A percentile compares a stretch with the other conserved stretches of the same genome.
phyloP scores from a whole-genome alignment of 2,329 filamentous ascomycete genomes.

The Plenodomus lindquistii region DNA sequence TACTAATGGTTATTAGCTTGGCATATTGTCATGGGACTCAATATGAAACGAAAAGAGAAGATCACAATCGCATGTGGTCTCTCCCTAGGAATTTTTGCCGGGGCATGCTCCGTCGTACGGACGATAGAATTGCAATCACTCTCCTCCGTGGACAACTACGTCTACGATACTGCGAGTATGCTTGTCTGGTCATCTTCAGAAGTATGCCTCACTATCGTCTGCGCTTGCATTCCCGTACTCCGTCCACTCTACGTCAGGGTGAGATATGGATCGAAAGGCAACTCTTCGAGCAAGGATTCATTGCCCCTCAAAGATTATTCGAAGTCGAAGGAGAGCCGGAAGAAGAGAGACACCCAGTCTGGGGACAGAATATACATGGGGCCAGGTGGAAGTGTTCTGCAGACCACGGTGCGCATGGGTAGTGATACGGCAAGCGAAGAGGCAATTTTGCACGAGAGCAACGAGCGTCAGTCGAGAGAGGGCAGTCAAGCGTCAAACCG shows the following conservation, averaged over 20 bases:
- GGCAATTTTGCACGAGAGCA: too few relatives aligned
- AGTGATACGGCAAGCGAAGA: constrained; percentile 33
- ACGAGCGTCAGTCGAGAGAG: too few relatives aligned
- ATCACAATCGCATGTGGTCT: constrained; percentile 37
- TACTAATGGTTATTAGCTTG: constrained; percentile 21
- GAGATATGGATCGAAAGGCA: constrained; percentile 22
- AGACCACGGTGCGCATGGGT: constrained; percentile 24
- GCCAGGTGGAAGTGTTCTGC: constrained; percentile 16
- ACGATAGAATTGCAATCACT: constrained; percentile 35
- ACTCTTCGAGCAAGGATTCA: constrained; percentile 18
- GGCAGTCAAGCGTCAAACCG: too few relatives aligned
- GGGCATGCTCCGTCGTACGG: constrained; percentile 36
- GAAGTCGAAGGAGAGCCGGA: constrained; percentile 14
- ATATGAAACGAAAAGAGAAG: constrained; percentile 43
- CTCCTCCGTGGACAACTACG: constrained; percentile 34
- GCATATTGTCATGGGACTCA: constrained; percentile 37
- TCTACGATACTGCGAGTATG: constrained; percentile 37
- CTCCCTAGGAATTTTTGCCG: constrained; percentile 37
- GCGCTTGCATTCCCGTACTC: constrained; percentile 56
- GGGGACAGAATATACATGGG: constrained; percentile 25
- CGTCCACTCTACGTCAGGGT: constrained; percentile 47
- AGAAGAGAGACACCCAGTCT: constrained; percentile 3
- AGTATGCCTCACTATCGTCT: constrained; percentile 54
- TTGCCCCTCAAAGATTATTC: constrained; percentile 27
- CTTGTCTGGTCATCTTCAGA: constrained; percentile 42